Evolutionary conservation across 2,329 filamentous ascomycete species (phyloP).

Genomic region (Sclerotinia minor): DNA sequence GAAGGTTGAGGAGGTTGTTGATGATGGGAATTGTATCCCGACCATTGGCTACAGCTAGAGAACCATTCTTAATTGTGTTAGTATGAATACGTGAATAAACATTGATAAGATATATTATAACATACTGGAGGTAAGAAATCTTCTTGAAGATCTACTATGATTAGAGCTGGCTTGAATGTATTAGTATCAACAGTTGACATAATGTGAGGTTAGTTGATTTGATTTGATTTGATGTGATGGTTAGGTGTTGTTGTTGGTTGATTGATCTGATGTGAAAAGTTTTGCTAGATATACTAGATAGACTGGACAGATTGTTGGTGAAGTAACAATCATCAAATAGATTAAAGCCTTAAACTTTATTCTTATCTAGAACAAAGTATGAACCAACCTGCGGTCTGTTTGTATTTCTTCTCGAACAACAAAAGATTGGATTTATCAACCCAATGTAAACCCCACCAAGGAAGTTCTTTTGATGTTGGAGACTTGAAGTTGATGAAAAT

Average conservation of each 20-base stretch:
- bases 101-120: slow-evolving; percentile 27
- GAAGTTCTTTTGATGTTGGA: neutral
- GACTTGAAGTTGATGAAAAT: neutral
- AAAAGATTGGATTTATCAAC: neutral
- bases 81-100: slow-evolving; percentile 1
- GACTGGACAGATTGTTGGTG: neutral
- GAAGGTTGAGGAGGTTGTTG: slow-evolving; percentile 71
- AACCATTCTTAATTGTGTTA: slow-evolving; percentile 61
- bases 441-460: slow-evolving; percentile 1
- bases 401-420: neutral
- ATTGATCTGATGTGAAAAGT: neutral
- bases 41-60: slow-evolving; percentile 77
- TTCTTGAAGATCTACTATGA: slow-evolving; percentile 88
- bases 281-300: neutral
- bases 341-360: neutral
- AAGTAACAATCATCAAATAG: neutral
- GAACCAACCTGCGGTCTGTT: slow-evolving; percentile 13
- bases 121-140: slow-evolving; percentile 90
- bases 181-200: slow-evolving; percentile 10
- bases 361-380: neutral
- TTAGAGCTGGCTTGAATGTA: slow-evolving; percentile 54
- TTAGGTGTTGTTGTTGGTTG: neutral
- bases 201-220: slow-evolving; percentile 5
- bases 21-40: slow-evolving; percentile 68
- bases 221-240: neutral